Evolutionary conservation across 1,139 yeast species (phyloP), one percentile per base, ranked within the genome.

Genomic region (Blastobotrys illinoisensis): DNA sequence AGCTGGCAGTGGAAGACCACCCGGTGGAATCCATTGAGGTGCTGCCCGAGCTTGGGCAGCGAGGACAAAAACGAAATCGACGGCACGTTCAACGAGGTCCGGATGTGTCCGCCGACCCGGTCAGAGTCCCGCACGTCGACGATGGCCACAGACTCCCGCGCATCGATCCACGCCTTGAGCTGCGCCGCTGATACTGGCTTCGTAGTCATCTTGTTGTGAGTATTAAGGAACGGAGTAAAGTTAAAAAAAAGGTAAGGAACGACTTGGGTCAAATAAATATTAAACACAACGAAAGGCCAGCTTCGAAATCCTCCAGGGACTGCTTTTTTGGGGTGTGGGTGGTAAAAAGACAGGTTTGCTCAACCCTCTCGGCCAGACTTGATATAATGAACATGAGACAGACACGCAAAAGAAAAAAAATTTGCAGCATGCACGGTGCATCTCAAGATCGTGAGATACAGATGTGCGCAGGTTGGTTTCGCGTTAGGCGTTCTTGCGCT

Each of bases 111-210:
- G 1, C 89, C 90, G 51, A 79, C 66, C 61, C 76, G 81, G 71
- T 93, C 98, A 7, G 80, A 78, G 58, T 90, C 98, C 54, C 99
- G 78, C 3, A 91, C 98, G 64, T 93, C 99, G 5, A 93, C 79
- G 2, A 93, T 79, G 3, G 83, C 81, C 60, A 87, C 50, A 20
- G 61, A 53, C 32, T 56, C 59, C 48, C 63, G 43, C 54, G 49
- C 48, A 45, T 63, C 67, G 52, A 67, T 54, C 70, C 70, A 67
- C 36, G 62, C 26, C 24, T 62, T 56, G 47, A 66, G 59, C 13
- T 66, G 61, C 19, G 65, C 46, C 5, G 67, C 61, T 19, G 66
- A 54, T n/a, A 56, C 50, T 20, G 28, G 23, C 32, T 36, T 48
- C 24, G 48, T 43, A 19, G 36, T 36, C 51, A 51, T 44, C 4